A percentile compares a stretch with the other conserved stretches of the same genome.
Conservation (phyloP, 345 rosid species). For the Camelina laxa region DNA sequence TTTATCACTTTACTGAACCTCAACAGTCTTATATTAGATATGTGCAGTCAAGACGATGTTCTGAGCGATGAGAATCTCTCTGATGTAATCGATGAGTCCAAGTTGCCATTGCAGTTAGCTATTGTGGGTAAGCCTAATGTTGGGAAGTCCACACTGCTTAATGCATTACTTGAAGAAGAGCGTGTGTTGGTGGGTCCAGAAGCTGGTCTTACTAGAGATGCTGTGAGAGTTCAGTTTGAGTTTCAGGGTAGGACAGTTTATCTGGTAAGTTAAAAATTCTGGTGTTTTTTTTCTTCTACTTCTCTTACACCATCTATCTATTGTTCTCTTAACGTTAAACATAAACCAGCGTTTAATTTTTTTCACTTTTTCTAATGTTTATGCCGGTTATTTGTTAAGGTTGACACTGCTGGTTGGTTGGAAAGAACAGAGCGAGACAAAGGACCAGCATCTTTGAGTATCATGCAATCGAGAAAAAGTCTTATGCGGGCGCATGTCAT, state of each 20-base stretch:
- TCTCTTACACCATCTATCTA: neutral
- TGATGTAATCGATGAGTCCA: conserved; percentile 64
- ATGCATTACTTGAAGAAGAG: conserved; percentile 86
- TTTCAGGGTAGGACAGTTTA: conserved; percentile 81
- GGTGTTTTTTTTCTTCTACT: neutral
- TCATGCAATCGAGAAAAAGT: conserved; percentile 93
- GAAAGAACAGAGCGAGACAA: conserved; percentile 82
- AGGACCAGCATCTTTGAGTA: conserved; percentile 90
- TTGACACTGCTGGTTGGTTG: conserved; percentile 99
- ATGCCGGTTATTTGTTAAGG: conserved; percentile 49
- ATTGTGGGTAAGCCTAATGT: conserved; percentile 95
- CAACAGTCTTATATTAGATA: conserved; percentile 44
- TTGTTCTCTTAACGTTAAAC: neutral
- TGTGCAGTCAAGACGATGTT: conserved; percentile 42
- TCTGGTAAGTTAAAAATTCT: conserved; percentile 54
- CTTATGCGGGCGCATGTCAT: conserved; percentile 93
- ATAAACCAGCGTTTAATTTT: neutral
- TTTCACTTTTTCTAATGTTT: conserved; percentile 14
- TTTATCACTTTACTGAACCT: conserved; percentile 35
- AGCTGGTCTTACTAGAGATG: conserved; percentile 95
- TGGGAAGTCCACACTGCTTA: conserved; percentile 92
- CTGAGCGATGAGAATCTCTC: conserved; percentile 43
- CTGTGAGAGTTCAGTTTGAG: conserved; percentile 83
- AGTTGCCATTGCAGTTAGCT: conserved; percentile 89
- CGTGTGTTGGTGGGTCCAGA: conserved; percentile 98